Base-by-base conservation (phyloP, 2,329 filamentous ascomycete genomes). In the Beauveria sp. region DNA sequence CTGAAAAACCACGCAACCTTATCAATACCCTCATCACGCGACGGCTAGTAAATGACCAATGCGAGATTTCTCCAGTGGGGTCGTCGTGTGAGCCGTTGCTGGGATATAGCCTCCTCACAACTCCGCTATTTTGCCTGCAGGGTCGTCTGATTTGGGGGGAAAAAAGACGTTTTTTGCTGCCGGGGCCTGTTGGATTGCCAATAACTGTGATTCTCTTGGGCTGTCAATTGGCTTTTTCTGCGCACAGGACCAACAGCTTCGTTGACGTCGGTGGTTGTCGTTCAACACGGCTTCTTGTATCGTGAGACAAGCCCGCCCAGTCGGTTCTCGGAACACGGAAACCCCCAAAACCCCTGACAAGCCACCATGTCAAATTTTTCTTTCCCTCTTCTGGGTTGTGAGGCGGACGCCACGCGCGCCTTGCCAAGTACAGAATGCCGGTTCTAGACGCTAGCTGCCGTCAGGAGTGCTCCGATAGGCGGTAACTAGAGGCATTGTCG, bases 391-490 rank as follows among this genome's bases (percentile, higher is more conserved):
- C 14, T 40, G 49, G 49, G n/a, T 26, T 28, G 10, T 31, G 58
- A 53, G 26, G 48, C 40, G 40, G 28, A 60, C 58, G 58, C 58
- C 58, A 60, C 50, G 20, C 20, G 34, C 49, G 49, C 58, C 12
- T 16, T 31, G 58, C 58, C 58, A 60, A 60, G 58, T 46, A 52
- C 49, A 10, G 40, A n/a, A 60, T 48, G 58, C 58, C 58, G 58
- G 38, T 60, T 54, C 50, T 60, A 60, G 58, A 60, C 58, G 58
- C 58, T 60, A 60, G 58, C 49, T 60, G 58, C 58, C 58, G 58
- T 28, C 58, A 53, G 28, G 49, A 53, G 28, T 40, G 38, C 57
- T 60, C 57, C 49, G 57, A 60, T 60, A 53, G 49, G 57, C 49
- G 48, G 57, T 12, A 16, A 20, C 26, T 7, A 18, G 26, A 26